phyloP scores from a whole-genome alignment of 164 flowering plant genomes.

The Taxillus chinensis region DNA sequence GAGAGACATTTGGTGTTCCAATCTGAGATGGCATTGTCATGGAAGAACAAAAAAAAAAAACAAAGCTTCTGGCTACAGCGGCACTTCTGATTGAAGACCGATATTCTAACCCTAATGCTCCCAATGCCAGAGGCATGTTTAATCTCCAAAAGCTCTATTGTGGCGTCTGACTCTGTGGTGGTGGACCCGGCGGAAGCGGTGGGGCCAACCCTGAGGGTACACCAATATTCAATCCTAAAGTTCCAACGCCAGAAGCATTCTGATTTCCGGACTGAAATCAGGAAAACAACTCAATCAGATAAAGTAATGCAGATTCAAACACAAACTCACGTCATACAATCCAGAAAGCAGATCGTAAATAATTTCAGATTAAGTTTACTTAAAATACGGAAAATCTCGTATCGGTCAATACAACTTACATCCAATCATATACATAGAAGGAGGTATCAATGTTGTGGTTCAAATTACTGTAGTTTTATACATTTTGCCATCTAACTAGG shows the following conservation, averaged over 20 bases:
- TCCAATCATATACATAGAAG: too few relatives aligned
- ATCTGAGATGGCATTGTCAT: too few relatives aligned
- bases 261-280: conserved; percentile 35
- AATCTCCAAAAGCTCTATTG: conserved; percentile 18
- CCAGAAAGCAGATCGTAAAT: background rate
- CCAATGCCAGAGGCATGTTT: too few relatives aligned
- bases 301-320: background rate
- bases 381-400: background rate
- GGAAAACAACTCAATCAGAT: background rate
- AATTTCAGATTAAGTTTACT: background rate
- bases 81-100: too few relatives aligned
- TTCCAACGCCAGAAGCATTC: conserved; percentile 33
- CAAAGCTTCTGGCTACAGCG: too few relatives aligned
- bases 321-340: background rate
- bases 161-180: conserved; percentile 45
- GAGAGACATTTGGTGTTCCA: too few relatives aligned
- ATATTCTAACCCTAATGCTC: too few relatives aligned
- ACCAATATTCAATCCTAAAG: conserved; percentile 25
- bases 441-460: too few relatives aligned
- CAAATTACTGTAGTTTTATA: too few relatives aligned
- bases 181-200: conserved; percentile 65
- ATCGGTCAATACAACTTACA: too few relatives aligned
- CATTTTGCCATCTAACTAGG: too few relatives aligned
- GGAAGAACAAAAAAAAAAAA: too few relatives aligned
- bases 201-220: conserved; percentile 52